A percentile compares a stretch with the other conserved stretches of the same genome.
Evolutionary conservation across 768 basidiomycete species (phyloP).

Genomic region (Lactarius psammicola): DNA sequence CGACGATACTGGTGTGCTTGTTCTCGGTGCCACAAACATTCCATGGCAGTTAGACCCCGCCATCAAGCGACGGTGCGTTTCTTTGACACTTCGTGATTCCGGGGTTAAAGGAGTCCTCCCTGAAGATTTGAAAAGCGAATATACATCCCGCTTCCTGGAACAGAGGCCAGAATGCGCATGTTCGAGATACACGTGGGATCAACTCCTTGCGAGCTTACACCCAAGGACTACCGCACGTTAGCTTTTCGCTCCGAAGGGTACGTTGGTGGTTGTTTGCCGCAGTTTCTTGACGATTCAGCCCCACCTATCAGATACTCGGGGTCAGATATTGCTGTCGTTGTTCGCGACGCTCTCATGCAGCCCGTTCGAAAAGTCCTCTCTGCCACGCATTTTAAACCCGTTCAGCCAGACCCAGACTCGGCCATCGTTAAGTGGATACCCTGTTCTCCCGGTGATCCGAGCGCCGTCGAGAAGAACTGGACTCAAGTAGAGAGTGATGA

Average conservation of each 20-base stretch:
- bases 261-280: constrained; percentile 22
- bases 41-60: constrained; percentile 98
- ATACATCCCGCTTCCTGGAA: constrained; percentile 94
- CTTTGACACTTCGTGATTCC: not conserved
- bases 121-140: constrained; percentile 93
- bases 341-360: constrained; percentile 97
- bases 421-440: constrained; percentile 75
- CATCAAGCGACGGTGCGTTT: constrained; percentile 83
- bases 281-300: not conserved
- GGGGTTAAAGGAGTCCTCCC: not conserved
- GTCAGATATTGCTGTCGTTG: constrained; percentile 91
- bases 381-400: constrained; percentile 90
- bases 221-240: constrained; percentile 75
- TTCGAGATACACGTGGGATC: constrained; percentile 94
- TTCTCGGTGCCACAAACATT: constrained; percentile 96
- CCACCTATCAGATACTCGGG: constrained; percentile 69
- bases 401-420: constrained; percentile 36
- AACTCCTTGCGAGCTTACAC: constrained; percentile 81
- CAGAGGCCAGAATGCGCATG: constrained; percentile 90
- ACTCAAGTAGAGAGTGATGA: constrained; percentile 84
- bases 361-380: constrained; percentile 94
- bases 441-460: constrained; percentile 90
- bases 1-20: constrained; percentile 94
- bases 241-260: constrained; percentile 88
- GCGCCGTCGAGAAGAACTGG: constrained; percentile 87